Base-by-base conservation (phyloP, 768 basidiomycete genomes). In the Cystobasidiopsis lactophilus region DNA sequence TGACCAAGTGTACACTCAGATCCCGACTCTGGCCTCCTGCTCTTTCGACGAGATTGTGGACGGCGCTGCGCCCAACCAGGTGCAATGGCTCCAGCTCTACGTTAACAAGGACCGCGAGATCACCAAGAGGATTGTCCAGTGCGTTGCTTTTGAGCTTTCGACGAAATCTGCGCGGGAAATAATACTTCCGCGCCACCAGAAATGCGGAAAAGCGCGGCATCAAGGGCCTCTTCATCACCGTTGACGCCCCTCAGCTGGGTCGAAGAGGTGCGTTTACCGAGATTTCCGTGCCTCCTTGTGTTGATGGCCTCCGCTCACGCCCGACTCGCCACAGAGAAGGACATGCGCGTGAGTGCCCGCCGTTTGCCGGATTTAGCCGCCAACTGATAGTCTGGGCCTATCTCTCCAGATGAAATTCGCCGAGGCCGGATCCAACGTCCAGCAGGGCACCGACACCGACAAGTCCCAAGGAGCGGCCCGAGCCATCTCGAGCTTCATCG, bases 11-110 rank as follows among this genome's bases (percentile, higher is more conserved):
- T n/a, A n/a, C n/a, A n/a, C n/a, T n/a, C n/a, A n/a, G 89, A 91
- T 96, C 50, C 86, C 89, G 1, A 96, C 93, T 0, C 71, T 96
- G 21, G 85, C 91, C 0, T 88, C 84, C 0, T 96, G 88, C 66
- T 83, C 85, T 0, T 93, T 96, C 66, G 88, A 96, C 64, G 86
- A 96, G 65, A 76, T 95, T 47, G 73, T 93, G n/a, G 81, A 91
- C 63, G 82, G 77, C 0, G 81, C 85, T 13, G 68, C 73, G 39
- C 79, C 80, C 3, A 77, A 73, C 1, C 89, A 95, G 67, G 41
- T 40, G 14, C 38, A 52, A 35, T 55, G 50, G 50, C 29, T 93
- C 48, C 91, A 96, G 66, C 68, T 95, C 53, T 89, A 89, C 63
- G 91, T 96, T 52, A 95, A 95, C 70, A 79, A 79, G 59, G 85